These are phyloP conservation scores for Petunia secreta DNA, from an alignment of 257 asterid genomes.

Conservation along the genomic window DNA sequence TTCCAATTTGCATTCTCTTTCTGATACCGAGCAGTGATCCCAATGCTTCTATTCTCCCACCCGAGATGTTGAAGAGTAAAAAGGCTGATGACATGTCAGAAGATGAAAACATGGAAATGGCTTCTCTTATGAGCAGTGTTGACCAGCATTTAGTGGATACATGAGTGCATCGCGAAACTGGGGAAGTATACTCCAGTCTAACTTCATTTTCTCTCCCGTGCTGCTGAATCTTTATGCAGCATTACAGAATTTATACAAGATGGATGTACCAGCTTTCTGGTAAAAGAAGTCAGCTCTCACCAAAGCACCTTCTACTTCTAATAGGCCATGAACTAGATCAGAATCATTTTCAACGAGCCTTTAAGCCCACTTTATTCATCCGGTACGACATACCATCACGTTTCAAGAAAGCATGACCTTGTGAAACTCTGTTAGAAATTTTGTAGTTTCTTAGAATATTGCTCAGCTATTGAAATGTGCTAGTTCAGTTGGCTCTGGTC, in stretches of 20 bases:
- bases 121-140: conserved; percentile 38
- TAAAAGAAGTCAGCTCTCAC: not conserved
- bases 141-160: conserved; percentile 34
- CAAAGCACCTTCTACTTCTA: no score
- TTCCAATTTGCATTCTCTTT: conserved; percentile 54
- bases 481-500: conserved; percentile 19
- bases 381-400: not conserved
- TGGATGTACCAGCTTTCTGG: not conserved
- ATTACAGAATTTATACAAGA: conserved; percentile 7
- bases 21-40: conserved; percentile 52
- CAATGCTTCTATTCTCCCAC: conserved; percentile 38
- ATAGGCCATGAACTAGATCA: no score
- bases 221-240: conserved; percentile 10
- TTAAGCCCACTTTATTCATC: not conserved
- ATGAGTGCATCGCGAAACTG: conserved; percentile 26
- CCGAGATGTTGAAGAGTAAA: conserved; percentile 21
- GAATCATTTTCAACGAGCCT: no score
- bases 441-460: conserved; percentile 14
- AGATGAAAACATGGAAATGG: conserved; percentile 44
- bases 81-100: conserved; percentile 32
- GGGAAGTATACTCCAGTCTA: not conserved
- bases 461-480: no score
- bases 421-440: not conserved
- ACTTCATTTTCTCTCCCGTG: not conserved
- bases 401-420: not conserved